A percentile compares a stretch with the other conserved stretches of the same genome.
Conservation (phyloP, 1,284 basidiomycete species). For the Puccinia horiana region DNA sequence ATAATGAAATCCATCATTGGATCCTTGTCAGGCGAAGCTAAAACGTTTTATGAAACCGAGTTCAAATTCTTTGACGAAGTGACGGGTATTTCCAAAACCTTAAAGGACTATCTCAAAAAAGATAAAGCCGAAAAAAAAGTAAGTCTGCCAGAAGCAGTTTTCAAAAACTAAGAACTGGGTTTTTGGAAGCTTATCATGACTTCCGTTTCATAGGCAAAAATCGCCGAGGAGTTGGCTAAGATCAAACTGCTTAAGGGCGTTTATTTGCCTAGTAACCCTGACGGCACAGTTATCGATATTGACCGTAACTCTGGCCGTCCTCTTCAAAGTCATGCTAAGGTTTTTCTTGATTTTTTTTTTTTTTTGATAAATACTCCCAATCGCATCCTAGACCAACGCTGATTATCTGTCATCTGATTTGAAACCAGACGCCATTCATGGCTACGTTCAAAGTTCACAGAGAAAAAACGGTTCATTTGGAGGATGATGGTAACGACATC, state of each 20-base stretch:
- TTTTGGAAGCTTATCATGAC: neutral
- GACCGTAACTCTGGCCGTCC: constrained; percentile 95
- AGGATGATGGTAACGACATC: constrained; percentile 68
- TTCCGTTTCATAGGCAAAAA: constrained; percentile 73
- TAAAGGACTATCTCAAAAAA: constrained; percentile 96
- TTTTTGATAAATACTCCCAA: neutral
- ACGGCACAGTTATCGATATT: constrained; percentile 91
- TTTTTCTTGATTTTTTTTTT: constrained; percentile 56
- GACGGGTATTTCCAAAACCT: constrained; percentile 93
- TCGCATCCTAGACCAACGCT: neutral
- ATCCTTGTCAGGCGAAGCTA: constrained; percentile 86
- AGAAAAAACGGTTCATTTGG: constrained; percentile 67
- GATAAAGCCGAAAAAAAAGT: constrained; percentile 96
- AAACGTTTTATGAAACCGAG: constrained; percentile 88
- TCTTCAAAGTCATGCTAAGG: constrained; percentile 95
- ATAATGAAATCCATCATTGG: constrained; percentile 81
- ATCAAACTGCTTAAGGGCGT: constrained; percentile 89
- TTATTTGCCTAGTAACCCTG: constrained; percentile 95
- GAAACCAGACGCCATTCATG: constrained; percentile 90
- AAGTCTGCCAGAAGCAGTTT: constrained; percentile 27
- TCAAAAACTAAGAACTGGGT: neutral
- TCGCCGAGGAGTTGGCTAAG: constrained; percentile 99
- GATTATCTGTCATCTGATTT: neutral
- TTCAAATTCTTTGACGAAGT: constrained; percentile 96
- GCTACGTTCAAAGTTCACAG: constrained; percentile 98